phyloP scores from a whole-genome alignment of 371 early-diverging fungal species.

The Mortierella sp. region DNA sequence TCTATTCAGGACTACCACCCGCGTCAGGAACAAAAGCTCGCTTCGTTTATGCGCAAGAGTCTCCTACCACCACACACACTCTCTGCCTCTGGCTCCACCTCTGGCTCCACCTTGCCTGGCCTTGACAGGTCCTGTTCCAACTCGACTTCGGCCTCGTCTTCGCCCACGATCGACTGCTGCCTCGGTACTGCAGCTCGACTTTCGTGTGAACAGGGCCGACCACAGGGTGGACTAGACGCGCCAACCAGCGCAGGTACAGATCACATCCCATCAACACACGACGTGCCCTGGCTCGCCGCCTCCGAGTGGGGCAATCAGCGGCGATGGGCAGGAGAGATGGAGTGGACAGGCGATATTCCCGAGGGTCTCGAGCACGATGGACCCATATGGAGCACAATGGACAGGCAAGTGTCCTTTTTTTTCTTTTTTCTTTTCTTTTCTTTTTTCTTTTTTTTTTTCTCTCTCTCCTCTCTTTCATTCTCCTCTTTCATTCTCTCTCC shows the following conservation, averaged over 20 bases:
- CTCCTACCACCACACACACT: slow-evolving; percentile 48
- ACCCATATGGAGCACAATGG: slow-evolving; percentile 43
- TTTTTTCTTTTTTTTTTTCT: neutral
- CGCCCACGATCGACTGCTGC: slow-evolving; percentile 23
- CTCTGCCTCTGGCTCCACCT: slow-evolving; percentile 11
- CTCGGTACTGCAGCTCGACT: neutral
- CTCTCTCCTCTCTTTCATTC: neutral
- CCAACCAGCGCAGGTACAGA: slow-evolving; percentile 10
- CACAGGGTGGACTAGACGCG: no score
- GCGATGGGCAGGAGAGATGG: slow-evolving; percentile 44
- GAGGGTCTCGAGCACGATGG: slow-evolving; percentile 51
- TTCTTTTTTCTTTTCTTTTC: neutral
- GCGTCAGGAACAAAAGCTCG: slow-evolving; percentile 45
- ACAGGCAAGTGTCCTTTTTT: slow-evolving; percentile 26
- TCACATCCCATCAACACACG: slow-evolving; percentile 36
- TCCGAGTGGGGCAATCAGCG: slow-evolving; percentile 46
- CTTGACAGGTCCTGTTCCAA: neutral
- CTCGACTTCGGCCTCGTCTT: slow-evolving; percentile 17
- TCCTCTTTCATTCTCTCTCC: slow-evolving; percentile 7
- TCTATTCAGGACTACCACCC: slow-evolving; percentile 50
- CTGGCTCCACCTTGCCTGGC: slow-evolving; percentile 2
- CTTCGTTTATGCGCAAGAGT: slow-evolving; percentile 47
- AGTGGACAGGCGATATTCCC: slow-evolving; percentile 47
- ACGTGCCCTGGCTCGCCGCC: slow-evolving; percentile 33
- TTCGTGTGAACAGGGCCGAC: no score